phyloP scores from a whole-genome alignment of 225 moss, liverwort and hornwort species.

The Rhytidiadelphus loreus region DNA sequence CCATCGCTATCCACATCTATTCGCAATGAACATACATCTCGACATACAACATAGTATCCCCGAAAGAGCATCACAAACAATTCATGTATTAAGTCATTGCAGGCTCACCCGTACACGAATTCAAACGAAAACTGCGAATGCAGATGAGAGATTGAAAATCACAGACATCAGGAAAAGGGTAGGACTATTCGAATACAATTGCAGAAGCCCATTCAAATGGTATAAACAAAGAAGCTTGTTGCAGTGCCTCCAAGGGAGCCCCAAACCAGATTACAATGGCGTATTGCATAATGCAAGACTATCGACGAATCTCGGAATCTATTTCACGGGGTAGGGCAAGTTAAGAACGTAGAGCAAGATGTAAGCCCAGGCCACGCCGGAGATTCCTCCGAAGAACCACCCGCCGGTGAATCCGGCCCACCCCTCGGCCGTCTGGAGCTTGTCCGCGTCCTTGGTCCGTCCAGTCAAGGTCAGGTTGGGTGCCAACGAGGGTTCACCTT shows the following conservation, averaged over 20 bases:
- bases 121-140: background rate
- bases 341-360: constrained; percentile 72
- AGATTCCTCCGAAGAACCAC: constrained; percentile 92
- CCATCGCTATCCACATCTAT: background rate
- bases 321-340: constrained; percentile 89
- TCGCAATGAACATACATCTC: background rate
- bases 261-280: constrained; percentile 24
- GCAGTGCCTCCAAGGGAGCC: background rate
- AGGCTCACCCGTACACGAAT: background rate
- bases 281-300: constrained; percentile 21
- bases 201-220: background rate
- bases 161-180: background rate
- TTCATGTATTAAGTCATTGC: background rate
- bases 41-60: background rate
- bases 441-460: constrained; percentile 76
- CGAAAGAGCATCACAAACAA: background rate
- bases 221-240: constrained; percentile 29
- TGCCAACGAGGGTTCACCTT: constrained; percentile 58
- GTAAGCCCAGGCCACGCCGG: constrained; percentile 90
- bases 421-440: constrained; percentile 92
- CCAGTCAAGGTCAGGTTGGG: constrained; percentile 75
- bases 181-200: background rate
- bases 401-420: constrained; percentile 95
- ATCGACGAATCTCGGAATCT: constrained; percentile 45
- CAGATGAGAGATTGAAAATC: background rate